Evolutionary conservation across 192 early-diverging fungal species (phyloP), one percentile per base, ranked within the genome.

Genomic region (Entophlyctis luteolus): DNA sequence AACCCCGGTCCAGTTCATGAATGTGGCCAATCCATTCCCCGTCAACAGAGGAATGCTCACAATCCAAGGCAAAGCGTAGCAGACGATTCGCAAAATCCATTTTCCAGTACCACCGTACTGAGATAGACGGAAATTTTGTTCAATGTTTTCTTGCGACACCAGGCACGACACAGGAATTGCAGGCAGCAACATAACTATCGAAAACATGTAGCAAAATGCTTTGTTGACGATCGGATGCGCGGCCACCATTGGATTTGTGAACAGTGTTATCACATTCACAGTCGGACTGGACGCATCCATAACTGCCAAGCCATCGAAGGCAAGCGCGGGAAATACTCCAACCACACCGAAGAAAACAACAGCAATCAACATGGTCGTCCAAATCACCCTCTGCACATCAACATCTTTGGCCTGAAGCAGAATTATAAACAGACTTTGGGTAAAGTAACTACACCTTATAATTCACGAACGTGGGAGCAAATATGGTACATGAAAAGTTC

Each of bases 401-500:
- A 85, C 79, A 42, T 70, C 66, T 20, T 72, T 72, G 55, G 59
- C 62, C 80, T 81, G 39, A 29, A 48, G 25, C 71, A 71, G 37
- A 55, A 38, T 55, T 1, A 71, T n/a, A 22, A 31, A 33, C 12
- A 16, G 22, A 48, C 25, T 22, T 72, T 55, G 4, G 54, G 22
- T 28, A n/a, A 33, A 29, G 32, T 47, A 53, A 29, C 23, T 18
- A 48, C 28, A 82, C 79, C 73, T 85, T 85, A 16, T 84, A 62
- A 52, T 85, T 85, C 23, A 85, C 74, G 79, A 81, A 85, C 20
- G 72, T 73, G 45, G 83, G 83, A 1, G 84, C 75, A 29, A 84
- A 71, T 12, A 75, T 74, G 20, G 79, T 80, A 47, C 77, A 77
- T 1, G 82, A 77, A 59, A 84, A 65, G 66, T 84, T 85, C 16